Base-by-base conservation (phyloP, 2,329 filamentous ascomycete genomes). In the Pestalotiopsis sp. region DNA sequence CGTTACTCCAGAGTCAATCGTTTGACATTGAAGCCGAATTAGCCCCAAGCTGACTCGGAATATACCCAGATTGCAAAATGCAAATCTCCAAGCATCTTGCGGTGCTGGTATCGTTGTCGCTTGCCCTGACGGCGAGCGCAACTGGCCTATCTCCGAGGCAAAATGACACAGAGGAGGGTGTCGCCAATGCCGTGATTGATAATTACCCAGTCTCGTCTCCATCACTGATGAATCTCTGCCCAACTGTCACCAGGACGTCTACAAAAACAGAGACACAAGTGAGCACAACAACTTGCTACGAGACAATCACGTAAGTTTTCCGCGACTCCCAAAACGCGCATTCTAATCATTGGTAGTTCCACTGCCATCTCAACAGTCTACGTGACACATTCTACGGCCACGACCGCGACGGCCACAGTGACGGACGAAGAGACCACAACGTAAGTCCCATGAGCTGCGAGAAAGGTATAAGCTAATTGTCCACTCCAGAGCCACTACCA, bases 41-140 rank as follows among this genome's bases (percentile, higher is more conserved):
- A 36, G 49, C 63, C 45, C 49, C 63, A 23, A 66, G 40, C 23
- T 38, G 25, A 36, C 23, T 40, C 45, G 11, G 27, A 14, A 12
- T 27, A 17, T n/a, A 52, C 66, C 27, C 65, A 69, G 52, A n/a
- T 52, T 66, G 69, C 69, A 70, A 56, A 59, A 78, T 78, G 77
- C 72, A 76, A 62, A 67, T 67, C 38, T 45, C 66, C 58, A 70
- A 63, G 36, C 68, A 66, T 36, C 58, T 77, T 13, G 72, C 69
- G 67, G 73, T 69, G 65, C 68, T 75, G 57, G 70, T 70, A 66
- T 72, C 70, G 68, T 59, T 76, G 38, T 72, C 70, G 31, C 52
- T 75, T 17, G 72, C 72, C 61, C 73, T 69, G 38, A 31, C 74
- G 9, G 71, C 68, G 23, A 70, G 59, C 61, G 56, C 70, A n/a